Base-by-base conservation (phyloP, 352 stramenopile species). In the Pythium graminicola region DNA sequence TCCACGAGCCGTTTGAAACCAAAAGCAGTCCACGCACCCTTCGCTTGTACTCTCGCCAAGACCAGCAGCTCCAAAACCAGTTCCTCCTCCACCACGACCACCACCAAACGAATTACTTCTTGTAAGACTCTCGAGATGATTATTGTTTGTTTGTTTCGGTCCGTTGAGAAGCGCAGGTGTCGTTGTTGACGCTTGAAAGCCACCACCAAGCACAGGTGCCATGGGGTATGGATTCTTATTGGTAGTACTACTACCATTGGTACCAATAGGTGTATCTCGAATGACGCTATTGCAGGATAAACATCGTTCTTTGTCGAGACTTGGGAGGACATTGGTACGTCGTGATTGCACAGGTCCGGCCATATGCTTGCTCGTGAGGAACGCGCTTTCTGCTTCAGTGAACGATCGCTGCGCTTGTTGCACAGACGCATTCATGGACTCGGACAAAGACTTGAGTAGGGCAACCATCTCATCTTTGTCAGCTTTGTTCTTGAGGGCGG, bases 391-490 rank as follows among this genome's bases (percentile, higher is more conserved):
- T 0, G 79, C 70, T 24, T 87, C 81, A 24, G 69, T 73, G 36
- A 85, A 60, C 13, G 66, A 70, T 31, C 70, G 74, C 39, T 90
- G 77, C 8, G 79, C 79, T 23, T 85, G 72, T 17, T 81, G 57
- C 10, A 90, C 80, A 8, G 79, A 90, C n/a, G 76, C 76, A 47
- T 85, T 88, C 79, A 90, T 90, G 49, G 76, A 85, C 29, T 86
- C 79, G n/a, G 81, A 93, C 26, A 93, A 62, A 6, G 64, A 76
- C 45, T 87, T 89, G 54, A 93, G 72, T 39, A 93, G 53, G 26
- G 70, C 66, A 11, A 88, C 52, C 72, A 93, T 93, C 55, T 93
- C 81, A 50, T 90, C 81, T 52, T 89, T 89, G 72, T 90, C 81
- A 5, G 81, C 81, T 50, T 93, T 93, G 32, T 77, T 84, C 49